Base-by-base conservation (phyloP, 2,329 filamentous ascomycete genomes). In the Ophiobolus disseminans region DNA sequence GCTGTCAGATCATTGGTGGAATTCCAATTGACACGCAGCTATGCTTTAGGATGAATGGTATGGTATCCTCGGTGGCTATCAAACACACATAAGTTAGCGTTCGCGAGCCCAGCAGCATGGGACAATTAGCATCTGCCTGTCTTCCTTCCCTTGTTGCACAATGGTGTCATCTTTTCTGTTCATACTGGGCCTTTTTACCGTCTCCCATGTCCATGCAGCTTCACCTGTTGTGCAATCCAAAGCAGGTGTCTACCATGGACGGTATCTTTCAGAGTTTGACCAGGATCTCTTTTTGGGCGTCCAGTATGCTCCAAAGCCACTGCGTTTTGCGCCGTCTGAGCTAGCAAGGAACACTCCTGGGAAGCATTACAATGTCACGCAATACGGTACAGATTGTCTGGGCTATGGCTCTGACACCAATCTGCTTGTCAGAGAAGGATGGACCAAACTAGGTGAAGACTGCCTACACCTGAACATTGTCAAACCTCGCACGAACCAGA, bases 391-490 rank as follows among this genome's bases (percentile, higher is more conserved):
- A 13, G 65, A 68, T 23, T 68, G 65, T 42, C 50, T 48, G 0
- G 65, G 62, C 2, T 68, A 68, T 48, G 65, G 65, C 0, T 59
- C 56, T 7, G 65, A 68, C 25, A 67, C 63, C 0, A 62, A 55
- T 13, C 40, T 43, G 26, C 50, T 68, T 10, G 62, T 67, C 16
- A 47, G 49, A 8, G 40, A 48, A 4, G 60, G 60, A 9, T 64
- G 48, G 61, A 67, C 65, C 3, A 55, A 42, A 17, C 22, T 68
- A 8, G 62, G 65, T 3, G 66, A 69, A 55, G 80, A 83, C 44
- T 83, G 81, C 47, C 51, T 77, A 5, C 73, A 72, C 45, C 51
- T 77, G 8, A 77, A 76, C 43, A 66, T 69, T 9, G 31, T 69
- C 14, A 62, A 57, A 32, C 65, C 65, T 2, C 50, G 34, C 9